Conservation (phyloP, 148 eudicot species). For the Silene conica region DNA sequence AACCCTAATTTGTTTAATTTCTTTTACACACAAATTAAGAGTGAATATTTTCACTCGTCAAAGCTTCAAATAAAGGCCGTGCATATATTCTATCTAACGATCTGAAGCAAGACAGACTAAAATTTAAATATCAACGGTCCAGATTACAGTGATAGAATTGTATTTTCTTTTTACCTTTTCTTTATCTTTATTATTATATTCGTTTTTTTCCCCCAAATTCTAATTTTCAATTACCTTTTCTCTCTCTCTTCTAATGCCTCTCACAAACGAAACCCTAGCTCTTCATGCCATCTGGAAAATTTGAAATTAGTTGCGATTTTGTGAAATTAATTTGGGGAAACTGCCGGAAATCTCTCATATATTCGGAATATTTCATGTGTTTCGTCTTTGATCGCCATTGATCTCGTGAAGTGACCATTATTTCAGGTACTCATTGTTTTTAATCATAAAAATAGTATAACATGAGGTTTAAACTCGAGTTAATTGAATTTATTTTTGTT, state of each 20-base stretch:
- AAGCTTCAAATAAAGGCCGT: not conserved
- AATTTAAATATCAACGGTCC: not conserved
- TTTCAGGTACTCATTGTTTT: constrained; percentile 25
- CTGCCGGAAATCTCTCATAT: constrained; percentile 22
- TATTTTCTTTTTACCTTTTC: not conserved
- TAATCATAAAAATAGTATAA: not conserved
- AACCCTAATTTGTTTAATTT: too few relatives aligned
- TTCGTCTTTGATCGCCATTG: constrained; percentile 17
- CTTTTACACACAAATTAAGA: too few relatives aligned
- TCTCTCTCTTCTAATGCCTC: constrained; percentile 8
- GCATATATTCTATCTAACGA: not conserved
- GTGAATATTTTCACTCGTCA: not conserved
- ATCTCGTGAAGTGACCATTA: constrained; percentile 16
- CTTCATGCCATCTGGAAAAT: constrained; percentile 25
- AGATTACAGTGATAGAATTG: not conserved
- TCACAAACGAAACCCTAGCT: constrained; percentile 47
- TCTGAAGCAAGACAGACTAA: not conserved
- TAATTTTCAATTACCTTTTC: constrained; percentile 12
- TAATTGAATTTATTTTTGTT: not conserved
- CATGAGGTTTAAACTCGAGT: constrained; percentile 4
- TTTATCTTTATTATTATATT: not conserved
- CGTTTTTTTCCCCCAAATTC: not conserved
- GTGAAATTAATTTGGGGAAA: constrained; percentile 32
- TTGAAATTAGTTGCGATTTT: constrained; percentile 29
- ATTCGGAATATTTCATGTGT: constrained; percentile 17